Evolutionary conservation across 2,329 filamentous ascomycete genomes (phyloP).

Genomic region (Fulvia fulva): DNA sequence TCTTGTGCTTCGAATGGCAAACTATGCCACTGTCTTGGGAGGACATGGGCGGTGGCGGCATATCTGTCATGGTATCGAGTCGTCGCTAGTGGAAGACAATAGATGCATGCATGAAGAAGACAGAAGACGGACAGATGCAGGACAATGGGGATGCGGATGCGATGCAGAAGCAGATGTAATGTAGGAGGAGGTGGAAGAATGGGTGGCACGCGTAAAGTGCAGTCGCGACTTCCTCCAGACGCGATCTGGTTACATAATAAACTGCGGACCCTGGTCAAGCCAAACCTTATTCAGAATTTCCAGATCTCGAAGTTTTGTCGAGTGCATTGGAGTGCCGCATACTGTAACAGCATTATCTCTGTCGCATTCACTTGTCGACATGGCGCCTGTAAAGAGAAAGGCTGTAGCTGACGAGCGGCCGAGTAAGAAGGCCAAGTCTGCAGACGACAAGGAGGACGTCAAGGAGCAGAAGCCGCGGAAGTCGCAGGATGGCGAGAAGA

Average conservation of each 20-base stretch:
- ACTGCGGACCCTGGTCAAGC: background rate
- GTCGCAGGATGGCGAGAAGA: conserved; percentile 16
- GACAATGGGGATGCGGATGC: background rate
- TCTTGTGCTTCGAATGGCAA: conserved; percentile 23
- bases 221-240: background rate
- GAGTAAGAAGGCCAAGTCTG: conserved; percentile 32
- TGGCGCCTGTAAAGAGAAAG: conserved; percentile 47
- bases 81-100: background rate
- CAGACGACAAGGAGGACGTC: conserved; percentile 25
- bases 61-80: conserved; percentile 25
- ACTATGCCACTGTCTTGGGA: conserved; percentile 33
- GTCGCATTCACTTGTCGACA: conserved; percentile 22
- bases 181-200: background rate
- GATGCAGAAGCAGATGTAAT: background rate
- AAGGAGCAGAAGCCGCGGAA: conserved; percentile 23
- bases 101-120: background rate
- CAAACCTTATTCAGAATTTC: background rate
- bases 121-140: conserved; percentile 2
- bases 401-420: conserved; percentile 38
- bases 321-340: background rate
- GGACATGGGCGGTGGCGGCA: conserved; percentile 26
- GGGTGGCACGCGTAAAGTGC: conserved; percentile 1
- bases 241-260: background rate
- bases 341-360: background rate
- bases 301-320: background rate